Conservation (phyloP, 495 filamentous ascomycete genomes). For the Podospora fimiseda region DNA sequence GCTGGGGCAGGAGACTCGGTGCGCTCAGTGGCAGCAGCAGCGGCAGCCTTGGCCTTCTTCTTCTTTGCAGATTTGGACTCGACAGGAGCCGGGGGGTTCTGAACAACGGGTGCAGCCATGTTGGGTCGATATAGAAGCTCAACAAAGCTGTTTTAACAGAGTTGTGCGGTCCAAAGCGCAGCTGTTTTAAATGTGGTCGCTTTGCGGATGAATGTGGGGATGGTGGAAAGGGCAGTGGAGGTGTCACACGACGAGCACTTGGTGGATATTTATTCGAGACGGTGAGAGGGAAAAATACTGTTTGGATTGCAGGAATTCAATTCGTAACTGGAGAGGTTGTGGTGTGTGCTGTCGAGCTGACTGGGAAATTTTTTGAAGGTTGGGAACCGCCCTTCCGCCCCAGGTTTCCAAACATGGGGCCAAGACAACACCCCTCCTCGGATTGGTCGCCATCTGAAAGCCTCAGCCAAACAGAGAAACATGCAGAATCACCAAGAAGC, state of each 20-base stretch:
- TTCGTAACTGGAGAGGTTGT: not conserved
- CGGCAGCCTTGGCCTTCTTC: constrained; percentile 58
- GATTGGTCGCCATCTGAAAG: constrained; percentile 15
- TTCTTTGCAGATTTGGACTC: constrained; percentile 62
- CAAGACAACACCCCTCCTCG: constrained; percentile 11
- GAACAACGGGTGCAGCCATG: constrained; percentile 46
- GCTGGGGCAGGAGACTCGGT: constrained; percentile 43
- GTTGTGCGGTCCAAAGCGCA: not conserved
- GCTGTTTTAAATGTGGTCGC: not conserved
- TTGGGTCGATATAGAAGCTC: constrained; percentile 12
- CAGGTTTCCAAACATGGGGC: constrained; percentile 16
- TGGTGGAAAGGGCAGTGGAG: too few relatives aligned
- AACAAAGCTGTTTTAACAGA: constrained; percentile 1
- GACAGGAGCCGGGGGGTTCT: constrained; percentile 43
- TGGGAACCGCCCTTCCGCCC: not conserved
- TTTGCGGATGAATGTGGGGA: too few relatives aligned
- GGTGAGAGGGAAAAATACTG: not conserved
- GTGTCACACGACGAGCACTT: too few relatives aligned
- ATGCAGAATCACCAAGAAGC: constrained; percentile 25
- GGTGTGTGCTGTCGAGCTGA: not conserved
- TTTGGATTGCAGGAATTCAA: not conserved
- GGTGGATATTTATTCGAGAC: not conserved
- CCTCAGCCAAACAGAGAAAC: constrained; percentile 18
- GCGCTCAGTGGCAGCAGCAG: constrained; percentile 16
- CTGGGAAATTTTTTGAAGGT: constrained; percentile 5